Evolutionary conservation across 1,284 basidiomycete species (phyloP), one percentile per base, ranked within the genome.

Genomic region (Sanghuangporus sanghuang): DNA sequence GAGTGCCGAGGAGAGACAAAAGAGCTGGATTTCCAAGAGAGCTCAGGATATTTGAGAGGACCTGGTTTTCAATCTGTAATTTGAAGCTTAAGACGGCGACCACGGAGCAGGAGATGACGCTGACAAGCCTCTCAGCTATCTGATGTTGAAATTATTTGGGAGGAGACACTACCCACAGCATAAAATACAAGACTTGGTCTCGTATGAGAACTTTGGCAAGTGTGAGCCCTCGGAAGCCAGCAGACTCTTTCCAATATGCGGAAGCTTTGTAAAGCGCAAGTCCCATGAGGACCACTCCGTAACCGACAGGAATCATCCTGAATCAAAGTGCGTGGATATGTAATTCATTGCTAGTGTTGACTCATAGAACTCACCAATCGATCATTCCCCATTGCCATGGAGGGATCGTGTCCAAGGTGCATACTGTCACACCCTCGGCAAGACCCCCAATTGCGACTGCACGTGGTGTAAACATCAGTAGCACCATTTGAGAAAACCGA

Each of bases 11-110:
- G 11, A 59, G 7, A 18, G 18, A 49, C 8, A 59, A 42, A 5
- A 59, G 38, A 21, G 55, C n/a, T n/a, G 61, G 61, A 36, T 57
- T 62, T 11, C 61, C 61, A 35, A 62, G 53, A 18, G 48, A 18
- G 6, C 8, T 18, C 21, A 61, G 40, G 5, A 57, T 16, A n/a
- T 7, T 23, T 27, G 55, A 32, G 23, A 44, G 7, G 23, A 40
- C 18, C 14, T 7, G 14, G 32, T 44, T 63, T 12, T 3, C 9
- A 3, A 52, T 6, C 23, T 23, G 14, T 14, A 62, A 1, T 35
- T 52, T 23, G 56, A 14, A 49, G 1, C 35, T 6, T 11, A 58
- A 27, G 2, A 63, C 59, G 23, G 49, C 44, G 9, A 58, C n/a
- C 12, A 53, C 38, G 18, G 44, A 50, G 46, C 55, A 53, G 11